These are phyloP conservation scores for Aspergillus carlsbadensis DNA, from an alignment of 495 filamentous ascomycete genomes.

Conservation along the genomic window DNA sequence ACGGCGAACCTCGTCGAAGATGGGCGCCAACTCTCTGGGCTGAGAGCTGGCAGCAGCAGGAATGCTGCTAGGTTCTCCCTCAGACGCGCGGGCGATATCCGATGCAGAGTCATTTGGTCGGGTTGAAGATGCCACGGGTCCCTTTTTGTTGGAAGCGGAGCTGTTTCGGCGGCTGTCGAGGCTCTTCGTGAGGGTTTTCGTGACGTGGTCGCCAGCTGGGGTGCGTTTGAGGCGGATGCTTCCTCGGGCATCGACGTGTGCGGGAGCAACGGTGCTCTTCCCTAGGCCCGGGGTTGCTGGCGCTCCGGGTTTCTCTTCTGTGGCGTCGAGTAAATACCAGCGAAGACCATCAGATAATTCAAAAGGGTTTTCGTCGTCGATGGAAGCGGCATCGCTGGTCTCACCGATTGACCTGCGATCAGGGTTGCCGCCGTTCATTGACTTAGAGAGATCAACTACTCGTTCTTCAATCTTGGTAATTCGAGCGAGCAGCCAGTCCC, in stretches of 20 bases:
- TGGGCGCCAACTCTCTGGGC: slow-evolving; percentile 36
- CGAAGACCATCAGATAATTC: slow-evolving; percentile 92
- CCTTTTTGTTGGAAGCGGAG: slow-evolving; percentile 69
- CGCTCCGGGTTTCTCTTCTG: slow-evolving; percentile 92
- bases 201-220: slow-evolving; percentile 56
- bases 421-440: slow-evolving; percentile 55
- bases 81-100: slow-evolving; percentile 38
- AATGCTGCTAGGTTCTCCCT: slow-evolving; percentile 21
- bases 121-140: slow-evolving; percentile 34
- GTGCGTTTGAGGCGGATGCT: slow-evolving; percentile 60
- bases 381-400: slow-evolving; percentile 55
- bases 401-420: slow-evolving; percentile 55
- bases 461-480: slow-evolving; percentile 91
- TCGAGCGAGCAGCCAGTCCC: slow-evolving; percentile 93
- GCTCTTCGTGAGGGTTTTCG: slow-evolving; percentile 78
- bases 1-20: slow-evolving; percentile 52
- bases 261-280: slow-evolving; percentile 87
- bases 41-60: slow-evolving; percentile 24
- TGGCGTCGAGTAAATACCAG: slow-evolving; percentile 93
- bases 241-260: slow-evolving; percentile 80
- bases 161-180: slow-evolving; percentile 89
- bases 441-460: slow-evolving; percentile 87
- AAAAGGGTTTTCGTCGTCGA: slow-evolving; percentile 97
- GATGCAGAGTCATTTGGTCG: slow-evolving; percentile 35
- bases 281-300: slow-evolving; percentile 85